Evolutionary conservation across 305 asterid genomes (phyloP), one percentile per base, ranked within the genome.

Genomic region (Lippia alba): DNA sequence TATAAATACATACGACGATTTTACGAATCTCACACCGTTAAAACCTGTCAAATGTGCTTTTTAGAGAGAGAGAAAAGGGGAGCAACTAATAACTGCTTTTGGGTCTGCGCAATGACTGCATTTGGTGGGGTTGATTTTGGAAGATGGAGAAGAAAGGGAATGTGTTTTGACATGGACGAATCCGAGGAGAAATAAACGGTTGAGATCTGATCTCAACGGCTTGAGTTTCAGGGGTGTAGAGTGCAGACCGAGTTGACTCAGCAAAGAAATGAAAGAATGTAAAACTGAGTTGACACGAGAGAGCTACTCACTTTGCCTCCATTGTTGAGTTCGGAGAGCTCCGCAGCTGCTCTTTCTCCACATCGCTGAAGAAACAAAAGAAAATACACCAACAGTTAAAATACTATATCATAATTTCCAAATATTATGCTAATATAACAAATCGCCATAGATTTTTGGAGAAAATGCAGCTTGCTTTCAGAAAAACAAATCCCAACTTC

Each of bases 241-340:
- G 4, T 32, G 48, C 10, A 16, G 41, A 40, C 74, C 33, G 70
- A 81, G 73, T 46, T 48, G 74, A 71, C 77, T 77, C 77, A 16
- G 62, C 30, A 2, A 5, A 11, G 49, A 60, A 64, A 64, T 51
- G 36, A n/a, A 20, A 56, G n/a, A 68, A 59, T 33, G 8, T 6
- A 40, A 54, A n/a, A 64, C 73, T 6, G 61, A 71, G 81, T 65
- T 69, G 15, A 9, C 61, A 10, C 24, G 64, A 61, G 64, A 61
- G 60, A 71, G 77, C 48, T 71, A 68, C 84, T 69, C 70, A 90
- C 94, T 83, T 80, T 40, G 74, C 75, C 73, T 85, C 87, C 92
- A 84, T 81, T 82, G 92, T 78, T 82, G 95, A 76, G 87, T 88
- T 86, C 70, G 74, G 61, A 6, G 88, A 84, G 86, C 82, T 87